Base-by-base conservation (phyloP, 371 early-diverging fungal genomes). In the Apophysomyces ossiformis region DNA sequence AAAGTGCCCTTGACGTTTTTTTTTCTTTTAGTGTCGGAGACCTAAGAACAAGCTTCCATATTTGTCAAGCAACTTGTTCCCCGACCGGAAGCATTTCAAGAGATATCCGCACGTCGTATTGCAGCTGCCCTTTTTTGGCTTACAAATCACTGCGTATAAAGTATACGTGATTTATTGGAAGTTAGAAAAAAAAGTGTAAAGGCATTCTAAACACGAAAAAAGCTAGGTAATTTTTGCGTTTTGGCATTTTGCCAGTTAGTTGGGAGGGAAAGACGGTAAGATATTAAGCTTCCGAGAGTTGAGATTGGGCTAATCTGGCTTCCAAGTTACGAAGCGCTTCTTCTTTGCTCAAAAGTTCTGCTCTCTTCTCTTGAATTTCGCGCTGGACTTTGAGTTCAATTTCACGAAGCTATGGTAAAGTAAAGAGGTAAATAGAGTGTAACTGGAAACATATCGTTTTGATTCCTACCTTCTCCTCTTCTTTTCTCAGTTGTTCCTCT, bases 401-500 rank as follows among this genome's bases (percentile, higher is more conserved):
- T 62, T 85, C 87, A 66, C 85, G 82, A 57, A 86, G 75, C 84
- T 84, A 72, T 45, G 58, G 12, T 13, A 41, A 41, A 8, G 13
- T 41, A 41, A 45, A 0, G 2, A 6, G 16, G 9, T 15, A 45
- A 12, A 13, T 45, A n/a, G 16, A 45, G 6, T 16, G 54, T 16
- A 50, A 50, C 16, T 47, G 8, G 8, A 4, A 50, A 4, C 5
- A 21, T 21, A 21, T 50, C n/a, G n/a, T 7, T 18, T 7, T 50
- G n/a, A 16, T 50, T 7, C 4, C 63, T 78, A 85, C 85, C 75
- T 86, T 88, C 60, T 85, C 87, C 66, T 88, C 87, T 70, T 89
- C 90, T 67, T 85, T 84, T 61, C 78, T 79, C 54, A 85, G 68
- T 60, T 87, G 87, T 57, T 88, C 90, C 63, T 89, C 87, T 71